Evolutionary conservation across 2,329 filamentous ascomycete genomes (phyloP), one percentile per base, ranked within the genome.

Genomic region (Exserohilum rostratum): DNA sequence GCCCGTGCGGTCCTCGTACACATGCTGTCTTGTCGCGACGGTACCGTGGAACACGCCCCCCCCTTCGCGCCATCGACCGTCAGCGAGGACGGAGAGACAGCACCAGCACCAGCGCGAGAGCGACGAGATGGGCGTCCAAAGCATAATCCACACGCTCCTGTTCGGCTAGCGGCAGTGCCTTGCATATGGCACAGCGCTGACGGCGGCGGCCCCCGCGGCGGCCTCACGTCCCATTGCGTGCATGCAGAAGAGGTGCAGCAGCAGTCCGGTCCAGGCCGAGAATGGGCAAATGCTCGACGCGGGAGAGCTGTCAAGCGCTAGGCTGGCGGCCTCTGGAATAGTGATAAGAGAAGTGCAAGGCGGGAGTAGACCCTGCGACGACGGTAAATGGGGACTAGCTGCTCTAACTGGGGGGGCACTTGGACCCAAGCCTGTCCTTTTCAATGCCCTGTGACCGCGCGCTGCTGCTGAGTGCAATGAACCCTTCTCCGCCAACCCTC

Each of bases 341-440:
- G 58, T 58, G 65, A 67, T 67, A 67, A 66, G 62, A 66, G 62
- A 25, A 58, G 59, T 53, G 58, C 58, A 56, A 60, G 31, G 55
- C 58, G 46, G 59, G 57, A 57, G 54, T 53, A 53, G 53, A 57
- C 50, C 60, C 55, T 54, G 53, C 54, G 55, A 58, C 53, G 50
- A 56, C 53, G 46, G 58, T 60, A 53, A 48, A 60, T 64, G 37
- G 58, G 60, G 63, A 48, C 51, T 62, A 60, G 61, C 51, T 55
- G 52, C 47, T 49, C 50, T 15, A 42, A 42, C 45, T 42, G 22
- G 22, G 22, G 58, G 46, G 45, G 43, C 43, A 35, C 43, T 35
- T 46, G 43, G 43, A 30, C 50, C 45, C 18, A 22, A 43, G 42
- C 22, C 51, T 38, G 43, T 46, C 49, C 51, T 48, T 51, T 53